Base-by-base conservation (phyloP, 106 monocot species). In the Acorus calamus region DNA sequence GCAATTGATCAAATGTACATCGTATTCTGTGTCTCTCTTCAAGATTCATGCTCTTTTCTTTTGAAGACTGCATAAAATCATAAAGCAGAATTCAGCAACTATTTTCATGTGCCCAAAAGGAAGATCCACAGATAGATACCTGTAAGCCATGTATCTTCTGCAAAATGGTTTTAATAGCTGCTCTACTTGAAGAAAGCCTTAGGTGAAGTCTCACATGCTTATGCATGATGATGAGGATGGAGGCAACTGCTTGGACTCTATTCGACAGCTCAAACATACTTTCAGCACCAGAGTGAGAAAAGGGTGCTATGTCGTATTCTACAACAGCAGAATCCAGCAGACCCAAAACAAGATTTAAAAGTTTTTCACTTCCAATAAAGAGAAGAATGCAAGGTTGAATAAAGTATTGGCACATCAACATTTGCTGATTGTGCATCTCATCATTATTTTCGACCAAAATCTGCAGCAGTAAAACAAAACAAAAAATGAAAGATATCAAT, bases 371-470 rank as follows among this genome's bases (percentile, higher is more conserved):
- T 66, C 65, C 66, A 42, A 5, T 52, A 71, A 89, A 81, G 43
- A 85, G 56, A 64, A 66, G 52, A 4, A 89, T 59, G 59, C 89
- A 89, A 13, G 89, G 85, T 53, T 65, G 70, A 8, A 82, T 5
- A 61, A 76, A 79, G 60, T 81, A 79, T 46, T 72, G 56, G 64
- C 28, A 10, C 28, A 5, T 71, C 69, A 68, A 63, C 47, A 55
- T 67, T 59, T 54, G 68, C 58, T 14, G 76, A 28, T 28, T 28
- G 28, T 28, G 28, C 28, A 28, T 28, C 28, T 28, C 28, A 28
- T 28, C 28, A 28, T 28, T 28, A 28, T 28, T 28, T 28, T 28
- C 28, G 70, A 52, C 81, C 44, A 57, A 65, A 64, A 84, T 89
- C 78, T 51, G 3, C 6, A 46, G 48, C 14, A 52, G 64, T 4